phyloP scores from a whole-genome alignment of 805 yeast genomes.

The Nakazawaea ernobii region DNA sequence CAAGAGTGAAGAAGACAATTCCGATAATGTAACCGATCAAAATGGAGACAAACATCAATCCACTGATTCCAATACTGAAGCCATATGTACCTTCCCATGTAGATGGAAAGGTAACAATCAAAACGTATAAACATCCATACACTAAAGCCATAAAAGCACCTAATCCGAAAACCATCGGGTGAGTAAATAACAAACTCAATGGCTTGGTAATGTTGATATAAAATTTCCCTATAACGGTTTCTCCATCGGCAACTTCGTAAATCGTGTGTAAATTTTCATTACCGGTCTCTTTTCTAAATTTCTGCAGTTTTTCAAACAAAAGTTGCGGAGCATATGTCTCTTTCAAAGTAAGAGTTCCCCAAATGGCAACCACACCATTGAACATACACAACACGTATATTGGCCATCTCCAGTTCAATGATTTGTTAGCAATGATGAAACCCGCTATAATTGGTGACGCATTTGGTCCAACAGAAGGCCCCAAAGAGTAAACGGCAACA shows the following conservation, averaged over 20 bases:
- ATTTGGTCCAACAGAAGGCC: constrained; percentile 55
- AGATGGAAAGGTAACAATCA: constrained; percentile 55
- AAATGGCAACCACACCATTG: constrained; percentile 40
- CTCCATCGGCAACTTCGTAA: constrained; percentile 53
- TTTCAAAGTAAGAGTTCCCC: constrained; percentile 39
- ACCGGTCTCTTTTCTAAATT: constrained; percentile 46
- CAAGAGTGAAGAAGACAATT: constrained; percentile 39
- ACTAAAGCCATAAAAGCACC: constrained; percentile 58
- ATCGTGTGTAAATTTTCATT: constrained; percentile 53
- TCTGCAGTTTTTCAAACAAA: constrained; percentile 38
- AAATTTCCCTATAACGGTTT: constrained; percentile 32
- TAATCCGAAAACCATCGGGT: constrained; percentile 60
- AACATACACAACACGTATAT: constrained; percentile 51
- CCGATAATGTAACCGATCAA: constrained; percentile 52
- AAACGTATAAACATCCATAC: constrained; percentile 61
- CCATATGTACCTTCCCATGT: constrained; percentile 44
- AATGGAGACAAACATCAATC: constrained; percentile 53
- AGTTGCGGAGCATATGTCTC: constrained; percentile 59
- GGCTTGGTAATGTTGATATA: constrained; percentile 47
- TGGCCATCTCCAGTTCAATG: constrained; percentile 57
- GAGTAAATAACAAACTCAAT: constrained; percentile 40
- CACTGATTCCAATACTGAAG: constrained; percentile 41
- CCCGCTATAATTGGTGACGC: constrained; percentile 50
- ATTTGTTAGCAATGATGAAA: constrained; percentile 49
- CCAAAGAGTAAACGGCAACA: constrained; percentile 45